phyloP scores from a whole-genome alignment of 2,329 filamentous ascomycete species.

The Ceratocystis papillata region DNA sequence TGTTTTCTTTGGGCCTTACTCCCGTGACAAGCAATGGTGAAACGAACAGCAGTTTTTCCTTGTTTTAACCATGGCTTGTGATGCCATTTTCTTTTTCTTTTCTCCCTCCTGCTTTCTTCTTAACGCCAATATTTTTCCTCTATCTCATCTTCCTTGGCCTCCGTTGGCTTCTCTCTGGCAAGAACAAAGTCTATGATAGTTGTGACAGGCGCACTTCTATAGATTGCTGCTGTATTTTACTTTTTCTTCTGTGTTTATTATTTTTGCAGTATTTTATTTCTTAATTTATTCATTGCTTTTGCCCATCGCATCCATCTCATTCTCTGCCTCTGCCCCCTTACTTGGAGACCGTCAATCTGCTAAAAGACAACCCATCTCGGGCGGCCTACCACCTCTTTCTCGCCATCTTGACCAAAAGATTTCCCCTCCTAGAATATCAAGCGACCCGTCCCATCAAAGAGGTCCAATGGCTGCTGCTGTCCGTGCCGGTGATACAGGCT shows the following conservation, averaged over 20 bases:
- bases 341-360: neutral
- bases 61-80: neutral
- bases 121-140: neutral
- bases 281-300: conserved; percentile 11
- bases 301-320: neutral
- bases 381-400: neutral
- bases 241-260: conserved; percentile 1
- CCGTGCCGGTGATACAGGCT: conserved; percentile 30
- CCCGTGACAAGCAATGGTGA: neutral
- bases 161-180: neutral
- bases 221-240: neutral
- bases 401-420: neutral
- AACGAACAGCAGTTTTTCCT: neutral
- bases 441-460: neutral
- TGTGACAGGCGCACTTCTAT: conserved; percentile 8
- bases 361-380: conserved; percentile 1
- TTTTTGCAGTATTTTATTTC: conserved; percentile 25
- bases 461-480: conserved; percentile 23
- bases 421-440: neutral
- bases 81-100: conserved; percentile 20
- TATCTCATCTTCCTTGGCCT: too few relatives aligned
- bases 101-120: conserved; percentile 10
- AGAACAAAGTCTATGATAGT: neutral
- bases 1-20: neutral
- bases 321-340: neutral